Base-by-base conservation (phyloP, 1,284 basidiomycete genomes). In the Vanrija sp. region DNA sequence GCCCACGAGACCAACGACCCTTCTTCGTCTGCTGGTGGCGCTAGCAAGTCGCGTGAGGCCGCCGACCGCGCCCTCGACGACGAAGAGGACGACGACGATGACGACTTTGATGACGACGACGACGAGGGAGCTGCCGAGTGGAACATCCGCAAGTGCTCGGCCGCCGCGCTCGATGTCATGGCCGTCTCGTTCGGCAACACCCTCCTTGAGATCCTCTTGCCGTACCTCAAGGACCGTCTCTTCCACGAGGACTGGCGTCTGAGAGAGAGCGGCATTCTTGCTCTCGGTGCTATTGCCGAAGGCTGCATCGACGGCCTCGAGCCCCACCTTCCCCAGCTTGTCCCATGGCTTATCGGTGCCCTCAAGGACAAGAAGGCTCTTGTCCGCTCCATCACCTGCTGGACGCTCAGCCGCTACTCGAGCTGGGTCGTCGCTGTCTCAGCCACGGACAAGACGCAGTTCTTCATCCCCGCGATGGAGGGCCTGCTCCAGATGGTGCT, bases 321-420 rank as follows among this genome's bases (percentile, higher is more conserved):
- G 75, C 92, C 90, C 43, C 95, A 99, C 77, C 80, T 99, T 41
- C 86, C 90, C 16, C 89, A 88, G 41, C 82, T 99, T 19, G 82
- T 99, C 50, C 93, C 93, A 18, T 95, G 96, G 78, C 80, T 98
- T 47, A 87, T 97, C 72, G 87, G 85, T 63, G 90, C 88, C 36
- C 79, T 99, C 54, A 87, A 86, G 62, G 93, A 98, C 77, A 80
- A 88, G 46, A 98, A 98, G 84, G 95, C 96, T 31, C 84, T 98
- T 27, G 91, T 99, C 7, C 87, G 96, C 49, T 97, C 94, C 14
- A 99, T 99, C 73, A 93, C 95, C 16, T 99, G 96, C 75, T 99
- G 96, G 96, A 98, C 95, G 0, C 81, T 99, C 15, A 94, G 95
- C n/a, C 86, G 96, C 46, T 99, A 99, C 76, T 92, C 95, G 36